Base-by-base conservation (phyloP, 176 grass and related monocot species). In the Rhynchospora breviuscula region DNA sequence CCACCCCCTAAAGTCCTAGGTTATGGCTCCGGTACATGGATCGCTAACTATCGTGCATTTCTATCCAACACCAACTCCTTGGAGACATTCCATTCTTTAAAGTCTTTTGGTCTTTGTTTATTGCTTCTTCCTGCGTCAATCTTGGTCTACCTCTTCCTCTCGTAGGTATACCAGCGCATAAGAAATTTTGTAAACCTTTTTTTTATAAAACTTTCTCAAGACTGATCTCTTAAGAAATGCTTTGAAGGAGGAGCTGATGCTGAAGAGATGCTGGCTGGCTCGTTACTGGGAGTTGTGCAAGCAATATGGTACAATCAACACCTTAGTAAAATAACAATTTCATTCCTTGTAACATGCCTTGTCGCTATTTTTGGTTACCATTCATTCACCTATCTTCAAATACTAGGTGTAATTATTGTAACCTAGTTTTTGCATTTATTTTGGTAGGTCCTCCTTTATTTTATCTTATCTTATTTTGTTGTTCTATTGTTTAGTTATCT, bases 181-280 rank as follows among this genome's bases (percentile, higher is more conserved):
- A 60, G 35, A 43, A 45, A 48, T 10, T 52, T 67, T 25, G 10
- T 12, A 52, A 75, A 52, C 22, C 22, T 84, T 2, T 2, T 85
- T 85, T 85, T 22, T 79, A 2, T 79, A 57, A 63, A 22, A 53
- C 10, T 56, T 61, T 90, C 63, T 88, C 21, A 70, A 45, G 61
- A 19, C 64, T 82, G 44, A 88, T 17, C 43, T 75, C 88, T 70
- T 79, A 69, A 72, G 64, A 92, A 87, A 85, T 67, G 45, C 86
- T 87, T 84, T 47, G 81, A 79, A 98, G 95, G 95, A 98, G 79
- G 95, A 98, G 77, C 17, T 98, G 43, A 85, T 98, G 45, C 87
- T 98, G 74, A 98, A 98, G 88, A 93, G 95, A 72, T 98, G 95
- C 81, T 98, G 95, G 95, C 86, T 98, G 31, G 92, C 95, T 59